These are phyloP conservation scores for Aspergillus diversus DNA, from an alignment of 495 filamentous ascomycete species.

Conservation along the genomic window DNA sequence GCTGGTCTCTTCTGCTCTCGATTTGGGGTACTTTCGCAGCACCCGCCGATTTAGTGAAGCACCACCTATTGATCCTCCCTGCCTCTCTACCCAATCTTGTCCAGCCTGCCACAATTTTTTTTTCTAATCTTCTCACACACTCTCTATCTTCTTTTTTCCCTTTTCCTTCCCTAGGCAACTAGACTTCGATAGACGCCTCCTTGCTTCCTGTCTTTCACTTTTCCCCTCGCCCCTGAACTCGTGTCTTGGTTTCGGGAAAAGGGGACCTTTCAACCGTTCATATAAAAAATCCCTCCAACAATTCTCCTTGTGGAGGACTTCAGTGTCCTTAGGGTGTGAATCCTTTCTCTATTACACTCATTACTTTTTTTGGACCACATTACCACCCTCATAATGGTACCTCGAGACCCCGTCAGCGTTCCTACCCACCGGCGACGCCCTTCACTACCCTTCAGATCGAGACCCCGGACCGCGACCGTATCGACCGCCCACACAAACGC, in stretches of 20 bases:
- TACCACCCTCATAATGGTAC: slow-evolving; percentile 36
- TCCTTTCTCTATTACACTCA: slow-evolving; percentile 6
- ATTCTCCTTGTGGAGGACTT: neutral
- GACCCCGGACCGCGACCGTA: slow-evolving; percentile 39
- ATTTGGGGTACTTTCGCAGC: too few relatives aligned
- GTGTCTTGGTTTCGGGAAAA: slow-evolving; percentile 15
- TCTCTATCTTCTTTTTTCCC: neutral
- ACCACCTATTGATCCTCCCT: too few relatives aligned
- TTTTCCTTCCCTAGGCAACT: slow-evolving; percentile 6
- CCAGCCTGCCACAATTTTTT: too few relatives aligned
- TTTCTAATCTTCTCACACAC: neutral
- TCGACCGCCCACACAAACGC: slow-evolving; percentile 27
- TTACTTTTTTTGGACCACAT: neutral
- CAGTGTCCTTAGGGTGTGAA: neutral
- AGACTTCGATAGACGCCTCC: slow-evolving; percentile 17
- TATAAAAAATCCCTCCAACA: slow-evolving; percentile 8
- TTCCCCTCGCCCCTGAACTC: slow-evolving; percentile 10
- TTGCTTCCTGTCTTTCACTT: slow-evolving; percentile 18
- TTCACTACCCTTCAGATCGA: slow-evolving; percentile 41
- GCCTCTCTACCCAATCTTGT: too few relatives aligned
- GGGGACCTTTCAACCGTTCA: slow-evolving; percentile 2
- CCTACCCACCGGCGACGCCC: slow-evolving; percentile 39
- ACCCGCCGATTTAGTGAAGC: too few relatives aligned
- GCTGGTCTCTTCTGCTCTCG: too few relatives aligned
- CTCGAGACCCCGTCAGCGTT: slow-evolving; percentile 33